Evolutionary conservation across 768 basidiomycete genomes (phyloP), one percentile per base, ranked within the genome.

Genomic region (Leccinum uliginosum): DNA sequence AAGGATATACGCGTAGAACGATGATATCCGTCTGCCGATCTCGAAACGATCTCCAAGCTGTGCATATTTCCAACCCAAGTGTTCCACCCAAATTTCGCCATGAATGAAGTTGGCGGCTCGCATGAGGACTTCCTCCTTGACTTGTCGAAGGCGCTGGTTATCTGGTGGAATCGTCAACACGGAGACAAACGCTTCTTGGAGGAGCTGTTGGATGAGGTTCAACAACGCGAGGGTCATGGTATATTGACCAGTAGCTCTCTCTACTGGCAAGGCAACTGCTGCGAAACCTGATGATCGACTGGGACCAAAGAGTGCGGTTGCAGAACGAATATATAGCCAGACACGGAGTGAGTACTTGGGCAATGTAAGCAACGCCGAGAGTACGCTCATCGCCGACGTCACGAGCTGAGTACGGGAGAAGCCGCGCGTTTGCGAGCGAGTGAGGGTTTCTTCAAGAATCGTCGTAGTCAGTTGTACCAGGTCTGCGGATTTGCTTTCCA

Each of bases 281-380:
- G 83, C 83, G 58, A 83, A 82, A 10, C 82, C 84, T 29, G 78
- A 72, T 0, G 67, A 55, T 45, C 76, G 76, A 24, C 83, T 83
- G 6, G 84, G 77, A 17, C 89, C 87, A 63, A 96, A 92, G 26
- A 97, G 78, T 21, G 85, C 80, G 0, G 81, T 76, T 0, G 92
- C 88, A 6, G 89, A 88, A 12, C 92, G 85, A 19, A 95, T 81
- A 64, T 89, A 94, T 10, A 93, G 76, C 93, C 93, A 96, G 23
- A 95, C 89, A 2, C 88, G 81, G 61, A 84, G 83, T n/a, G 90
- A 88, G 65, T 87, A 87, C 46, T 76, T 78, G 1, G 89, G 89
- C 12, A 90, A 73, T 1, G 85, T 82, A 34, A 94, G 79, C 29
- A 95, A 78, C 0, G 86, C 86, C 4, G 89, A 80, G 19, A 96